These are phyloP conservation scores for Saraca asoca DNA, from an alignment of 331 rosid species.

Conservation along the genomic window DNA sequence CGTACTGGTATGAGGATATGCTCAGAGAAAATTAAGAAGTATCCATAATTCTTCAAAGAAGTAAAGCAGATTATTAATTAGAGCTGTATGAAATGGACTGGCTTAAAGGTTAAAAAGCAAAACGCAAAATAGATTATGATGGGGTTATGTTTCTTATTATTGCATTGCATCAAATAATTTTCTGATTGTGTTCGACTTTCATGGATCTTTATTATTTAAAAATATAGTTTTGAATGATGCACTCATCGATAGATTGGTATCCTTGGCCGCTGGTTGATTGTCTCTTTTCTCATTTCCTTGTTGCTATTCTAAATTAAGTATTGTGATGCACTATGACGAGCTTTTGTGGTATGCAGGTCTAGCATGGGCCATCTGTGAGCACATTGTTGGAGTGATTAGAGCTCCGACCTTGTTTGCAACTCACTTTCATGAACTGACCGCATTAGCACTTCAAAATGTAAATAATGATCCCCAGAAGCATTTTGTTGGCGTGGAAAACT, in stretches of 20 bases:
- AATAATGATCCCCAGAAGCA: constrained; percentile 52
- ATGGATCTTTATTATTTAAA: neutral
- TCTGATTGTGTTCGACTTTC: neutral
- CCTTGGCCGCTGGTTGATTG: constrained; percentile 16
- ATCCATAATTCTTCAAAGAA: no score
- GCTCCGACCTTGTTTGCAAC: constrained; percentile 97
- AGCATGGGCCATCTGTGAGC: constrained; percentile 99
- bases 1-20: no score
- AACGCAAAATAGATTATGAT: neutral
- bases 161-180: neutral
- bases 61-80: no score
- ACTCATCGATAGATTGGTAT: neutral
- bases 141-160: neutral
- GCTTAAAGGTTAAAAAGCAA: neutral
- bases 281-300: neutral
- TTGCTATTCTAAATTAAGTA: constrained; percentile 1
- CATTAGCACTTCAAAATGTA: constrained; percentile 62
- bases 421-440: constrained; percentile 96
- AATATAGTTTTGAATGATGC: neutral
- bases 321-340: constrained; percentile 22
- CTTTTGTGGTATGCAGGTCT: constrained; percentile 65
- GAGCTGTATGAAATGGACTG: no score
- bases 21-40: no score
- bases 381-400: constrained; percentile 78
- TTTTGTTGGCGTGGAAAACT: constrained; percentile 78